Conservation (phyloP, 176 grass and related monocot genomes). For the Cenchrus americanus region DNA sequence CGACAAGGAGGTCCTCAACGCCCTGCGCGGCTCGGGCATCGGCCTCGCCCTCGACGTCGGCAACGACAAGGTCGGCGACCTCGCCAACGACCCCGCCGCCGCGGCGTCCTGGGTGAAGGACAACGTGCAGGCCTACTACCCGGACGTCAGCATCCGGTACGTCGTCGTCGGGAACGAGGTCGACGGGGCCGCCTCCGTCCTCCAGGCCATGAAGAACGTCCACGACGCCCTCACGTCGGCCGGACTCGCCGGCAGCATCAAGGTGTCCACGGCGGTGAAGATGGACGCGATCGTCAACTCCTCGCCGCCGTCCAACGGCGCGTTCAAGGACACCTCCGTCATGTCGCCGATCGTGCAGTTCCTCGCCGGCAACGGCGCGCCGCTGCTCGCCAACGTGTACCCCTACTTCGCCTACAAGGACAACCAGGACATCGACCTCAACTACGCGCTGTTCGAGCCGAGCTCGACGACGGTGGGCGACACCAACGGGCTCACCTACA, state of each 20-base stretch:
- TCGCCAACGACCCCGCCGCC: slow-evolving; percentile 19
- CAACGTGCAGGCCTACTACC: slow-evolving; percentile 49
- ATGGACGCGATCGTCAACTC: not conserved
- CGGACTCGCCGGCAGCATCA: slow-evolving; percentile 41
- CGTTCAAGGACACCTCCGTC: slow-evolving; percentile 19
- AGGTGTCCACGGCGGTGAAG: slow-evolving; percentile 56
- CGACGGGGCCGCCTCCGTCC: slow-evolving; percentile 7
- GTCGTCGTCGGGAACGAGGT: slow-evolving; percentile 73
- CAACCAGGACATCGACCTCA: not conserved
- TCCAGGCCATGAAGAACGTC: slow-evolving; percentile 64
- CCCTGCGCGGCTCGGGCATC: slow-evolving; percentile 53
- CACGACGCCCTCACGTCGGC: not conserved
- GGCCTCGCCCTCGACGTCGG: slow-evolving; percentile 50
- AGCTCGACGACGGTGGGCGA: slow-evolving; percentile 27
- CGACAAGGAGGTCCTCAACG: slow-evolving; percentile 30
- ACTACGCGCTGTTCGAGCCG: slow-evolving; percentile 47
- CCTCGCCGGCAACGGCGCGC: slow-evolving; percentile 43
- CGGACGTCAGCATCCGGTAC: slow-evolving; percentile 39
- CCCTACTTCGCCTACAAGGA: slow-evolving; percentile 57
- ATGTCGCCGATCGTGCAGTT: slow-evolving; percentile 52
- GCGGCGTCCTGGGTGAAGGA: slow-evolving; percentile 40
- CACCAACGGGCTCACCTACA: slow-evolving; percentile 44
- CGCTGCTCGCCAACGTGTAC: slow-evolving; percentile 63
- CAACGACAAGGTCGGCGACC: not conserved
- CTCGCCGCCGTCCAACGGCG: slow-evolving; percentile 50